Conservation (phyloP, 83 land plant genomes). For the Larix sibirica region DNA sequence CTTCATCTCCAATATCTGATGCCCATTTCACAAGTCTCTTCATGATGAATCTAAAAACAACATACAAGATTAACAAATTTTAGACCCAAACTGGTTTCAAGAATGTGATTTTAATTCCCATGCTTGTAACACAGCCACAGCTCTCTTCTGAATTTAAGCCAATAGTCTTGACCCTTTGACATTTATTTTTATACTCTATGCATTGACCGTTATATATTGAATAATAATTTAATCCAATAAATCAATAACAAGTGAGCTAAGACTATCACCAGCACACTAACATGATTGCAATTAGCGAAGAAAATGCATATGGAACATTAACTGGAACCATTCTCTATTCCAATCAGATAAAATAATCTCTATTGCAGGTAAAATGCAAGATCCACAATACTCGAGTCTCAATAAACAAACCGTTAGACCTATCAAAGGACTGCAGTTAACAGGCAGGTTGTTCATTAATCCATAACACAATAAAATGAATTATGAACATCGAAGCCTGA, state of each 20-base stretch:
- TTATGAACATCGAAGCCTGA: no score
- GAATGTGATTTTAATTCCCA: neutral
- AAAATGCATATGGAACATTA: neutral
- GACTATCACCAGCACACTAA: neutral
- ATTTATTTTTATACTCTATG: no score
- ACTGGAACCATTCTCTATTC: neutral
- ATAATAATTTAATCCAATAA: no score
- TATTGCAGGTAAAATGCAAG: neutral
- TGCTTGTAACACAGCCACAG: neutral
- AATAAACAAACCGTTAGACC: neutral
- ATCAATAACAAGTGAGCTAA: neutral
- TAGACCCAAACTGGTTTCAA: neutral
- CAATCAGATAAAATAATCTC: neutral
- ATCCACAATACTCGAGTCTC: neutral
- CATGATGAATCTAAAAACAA: slow-evolving; percentile 10
- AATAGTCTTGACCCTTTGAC: neutral
- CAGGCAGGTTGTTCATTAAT: no score
- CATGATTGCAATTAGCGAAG: neutral
- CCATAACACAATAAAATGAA: no score
- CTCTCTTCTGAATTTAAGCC: neutral
- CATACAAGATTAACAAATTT: neutral
- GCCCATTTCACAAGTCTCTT: slow-evolving; percentile 6
- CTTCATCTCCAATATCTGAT: slow-evolving; percentile 38
- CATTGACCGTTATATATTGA: no score
- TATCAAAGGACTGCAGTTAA: no score